These are phyloP conservation scores for Piromyces finnis DNA, from an alignment of 192 early-diverging fungal species.

Conservation along the genomic window DNA sequence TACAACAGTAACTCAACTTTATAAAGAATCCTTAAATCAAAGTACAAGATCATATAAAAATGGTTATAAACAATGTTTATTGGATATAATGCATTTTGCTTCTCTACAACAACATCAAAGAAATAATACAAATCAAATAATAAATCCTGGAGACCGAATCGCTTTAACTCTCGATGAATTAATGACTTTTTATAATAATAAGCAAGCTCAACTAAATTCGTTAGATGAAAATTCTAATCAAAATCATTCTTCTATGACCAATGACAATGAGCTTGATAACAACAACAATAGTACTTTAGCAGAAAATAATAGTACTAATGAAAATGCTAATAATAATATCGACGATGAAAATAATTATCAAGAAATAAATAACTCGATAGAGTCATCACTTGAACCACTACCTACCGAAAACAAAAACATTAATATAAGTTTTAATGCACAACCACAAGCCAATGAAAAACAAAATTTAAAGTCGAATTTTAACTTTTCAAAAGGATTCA, in stretches of 20 bases:
- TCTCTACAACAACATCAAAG: not conserved
- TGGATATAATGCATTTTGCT: constrained; percentile 12
- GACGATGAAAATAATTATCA: not conserved
- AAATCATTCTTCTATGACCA: not conserved
- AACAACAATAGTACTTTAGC: not conserved
- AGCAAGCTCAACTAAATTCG: not conserved
- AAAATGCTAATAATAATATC: not conserved
- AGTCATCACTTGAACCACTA: no score
- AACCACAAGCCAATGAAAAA: not conserved
- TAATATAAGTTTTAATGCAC: not conserved
- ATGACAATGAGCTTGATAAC: not conserved
- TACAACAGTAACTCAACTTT: constrained; percentile 15
- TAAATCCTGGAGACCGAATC: not conserved
- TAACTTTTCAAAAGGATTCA: not conserved
- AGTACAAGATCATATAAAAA: constrained; percentile 8
- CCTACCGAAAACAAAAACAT: not conserved
- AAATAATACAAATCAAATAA: not conserved
- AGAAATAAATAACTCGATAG: not conserved
- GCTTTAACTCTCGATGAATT: not conserved
- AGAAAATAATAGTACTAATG: not conserved
- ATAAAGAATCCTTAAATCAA: constrained; percentile 14
- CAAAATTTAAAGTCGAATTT: not conserved
- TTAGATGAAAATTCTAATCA: not conserved
- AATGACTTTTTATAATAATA: not conserved
- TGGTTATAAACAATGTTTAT: constrained; percentile 17